These are phyloP conservation scores for Fusarium sp. DNA, from an alignment of 2,329 filamentous ascomycete species.

Conservation along the genomic window DNA sequence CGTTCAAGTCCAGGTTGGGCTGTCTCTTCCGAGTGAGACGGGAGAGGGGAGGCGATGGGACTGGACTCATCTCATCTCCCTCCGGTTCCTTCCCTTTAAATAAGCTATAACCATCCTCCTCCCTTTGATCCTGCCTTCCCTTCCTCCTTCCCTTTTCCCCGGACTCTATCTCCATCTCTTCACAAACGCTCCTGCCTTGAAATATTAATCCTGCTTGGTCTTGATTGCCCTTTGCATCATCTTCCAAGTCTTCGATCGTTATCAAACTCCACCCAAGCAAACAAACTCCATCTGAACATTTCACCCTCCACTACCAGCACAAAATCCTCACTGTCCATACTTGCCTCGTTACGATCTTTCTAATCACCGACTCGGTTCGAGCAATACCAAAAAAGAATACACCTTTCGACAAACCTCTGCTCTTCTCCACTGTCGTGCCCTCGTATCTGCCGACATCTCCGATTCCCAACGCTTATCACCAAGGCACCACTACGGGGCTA, in stretches of 20 bases:
- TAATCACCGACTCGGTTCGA: slow-evolving; percentile 7
- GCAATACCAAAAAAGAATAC: not conserved
- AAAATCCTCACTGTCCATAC: not conserved
- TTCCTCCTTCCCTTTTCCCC: slow-evolving; percentile 22
- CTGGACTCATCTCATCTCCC: slow-evolving; percentile 30
- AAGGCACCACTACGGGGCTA: slow-evolving; percentile 23
- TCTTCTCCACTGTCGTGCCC: slow-evolving; percentile 18
- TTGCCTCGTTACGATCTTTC: not conserved
- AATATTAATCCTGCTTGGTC: not conserved
- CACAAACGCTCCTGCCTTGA: slow-evolving; percentile 8
- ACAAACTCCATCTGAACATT: not conserved
- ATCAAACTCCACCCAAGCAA: not conserved
- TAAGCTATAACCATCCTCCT: slow-evolving; percentile 25
- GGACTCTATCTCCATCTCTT: slow-evolving; percentile 15
- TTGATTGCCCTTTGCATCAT: not conserved
- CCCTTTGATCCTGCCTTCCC: slow-evolving; percentile 26
- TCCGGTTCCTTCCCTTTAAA: slow-evolving; percentile 35
- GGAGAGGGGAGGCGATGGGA: not conserved
- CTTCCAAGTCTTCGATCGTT: slow-evolving; percentile 20
- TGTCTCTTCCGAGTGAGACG: slow-evolving; percentile 29
- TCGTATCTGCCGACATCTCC: slow-evolving; percentile 10
- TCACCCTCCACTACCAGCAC: not conserved
- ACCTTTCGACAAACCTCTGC: not conserved
- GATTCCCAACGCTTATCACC: slow-evolving; percentile 23
- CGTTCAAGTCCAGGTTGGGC: slow-evolving; percentile 14